Percentiles rank a stretch among this genome's conserved stretches.
phyloP scores from a whole-genome alignment of 2,329 filamentous ascomycete genomes.

The Phaeomoniella chlamydospora region DNA sequence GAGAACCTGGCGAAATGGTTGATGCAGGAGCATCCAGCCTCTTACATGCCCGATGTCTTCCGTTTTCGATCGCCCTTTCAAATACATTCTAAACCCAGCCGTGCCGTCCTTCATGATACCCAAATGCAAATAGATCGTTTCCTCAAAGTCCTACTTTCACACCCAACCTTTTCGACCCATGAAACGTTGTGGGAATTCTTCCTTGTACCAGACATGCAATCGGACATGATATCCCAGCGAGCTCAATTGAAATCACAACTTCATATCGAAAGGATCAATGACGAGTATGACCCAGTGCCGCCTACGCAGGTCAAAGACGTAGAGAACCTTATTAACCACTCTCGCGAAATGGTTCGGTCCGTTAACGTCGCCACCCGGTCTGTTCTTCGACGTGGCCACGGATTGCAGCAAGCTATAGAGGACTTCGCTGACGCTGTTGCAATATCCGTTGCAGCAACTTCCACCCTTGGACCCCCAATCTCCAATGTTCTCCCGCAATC shows the following conservation, averaged over 20 bases:
- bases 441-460: conserved; percentile 29
- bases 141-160: conserved; percentile 68
- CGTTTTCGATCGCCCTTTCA: conserved; percentile 66
- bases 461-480: conserved; percentile 29
- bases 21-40: conserved; percentile 79
- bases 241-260: conserved; percentile 76
- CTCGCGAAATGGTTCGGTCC: conserved; percentile 73
- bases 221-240: conserved; percentile 77
- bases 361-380: conserved; percentile 74
- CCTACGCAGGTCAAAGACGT: conserved; percentile 59
- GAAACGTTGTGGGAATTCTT: conserved; percentile 99
- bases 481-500: conserved; percentile 50
- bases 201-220: conserved; percentile 82
- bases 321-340: conserved; percentile 83
- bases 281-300: conserved; percentile 69
- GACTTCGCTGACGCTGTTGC: conserved; percentile 27
- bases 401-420: conserved; percentile 48
- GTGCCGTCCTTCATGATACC: conserved; percentile 72
- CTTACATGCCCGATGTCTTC: conserved; percentile 75
- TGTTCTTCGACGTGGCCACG: conserved; percentile 66
- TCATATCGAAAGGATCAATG: conserved; percentile 67
- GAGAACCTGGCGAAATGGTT: conserved; percentile 78
- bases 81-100: conserved; percentile 79
- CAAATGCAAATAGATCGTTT: conserved; percentile 81
- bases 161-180: conserved; percentile 88